These are phyloP conservation scores for Euphorbia lathyris DNA, from an alignment of 345 rosid genomes.

Conservation along the genomic window DNA sequence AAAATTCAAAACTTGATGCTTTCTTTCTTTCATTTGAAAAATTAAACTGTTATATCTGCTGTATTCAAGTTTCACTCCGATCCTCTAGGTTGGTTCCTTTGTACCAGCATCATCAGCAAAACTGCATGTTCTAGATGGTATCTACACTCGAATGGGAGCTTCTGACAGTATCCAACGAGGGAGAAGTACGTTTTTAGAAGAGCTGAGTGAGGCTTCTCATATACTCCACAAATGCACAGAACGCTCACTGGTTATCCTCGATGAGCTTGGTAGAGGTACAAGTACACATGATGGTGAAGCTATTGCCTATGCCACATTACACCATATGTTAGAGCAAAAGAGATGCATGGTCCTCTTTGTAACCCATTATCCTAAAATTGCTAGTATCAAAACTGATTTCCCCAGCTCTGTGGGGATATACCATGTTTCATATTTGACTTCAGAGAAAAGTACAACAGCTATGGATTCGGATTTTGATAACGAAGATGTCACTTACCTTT, in stretches of 20 bases:
- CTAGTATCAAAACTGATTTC: constrained; percentile 49
- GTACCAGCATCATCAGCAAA: constrained; percentile 83
- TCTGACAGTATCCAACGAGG: constrained; percentile 94
- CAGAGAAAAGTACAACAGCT: constrained; percentile 24
- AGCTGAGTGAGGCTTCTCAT: constrained; percentile 75
- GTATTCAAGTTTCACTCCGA: constrained; percentile 26
- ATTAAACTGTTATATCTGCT: constrained; percentile 1
- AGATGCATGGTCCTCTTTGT: constrained; percentile 83
- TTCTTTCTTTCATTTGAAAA: constrained; percentile 13
- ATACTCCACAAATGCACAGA: constrained; percentile 68
- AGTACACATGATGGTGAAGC: constrained; percentile 96
- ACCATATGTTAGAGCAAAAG: constrained; percentile 62
- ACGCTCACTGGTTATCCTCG: constrained; percentile 75
- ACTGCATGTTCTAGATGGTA: constrained; percentile 74
- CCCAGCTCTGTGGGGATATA: constrained; percentile 64
- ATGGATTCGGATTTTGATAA: constrained; percentile 32
- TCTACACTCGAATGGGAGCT: constrained; percentile 93
- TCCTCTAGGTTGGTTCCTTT: constrained; percentile 88
- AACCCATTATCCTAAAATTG: constrained; percentile 87
- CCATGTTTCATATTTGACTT: constrained; percentile 83
- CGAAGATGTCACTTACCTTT: constrained; percentile 79
- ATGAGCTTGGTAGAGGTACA: constrained; percentile 96
- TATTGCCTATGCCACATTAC: constrained; percentile 86
- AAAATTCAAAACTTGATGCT: background rate
- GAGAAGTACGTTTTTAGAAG: constrained; percentile 89